Percentiles rank a stretch among this genome's conserved stretches.
These are phyloP conservation scores for Xerocomellus dryophilus DNA, from an alignment of 768 basidiomycete genomes.

Conservation along the genomic window DNA sequence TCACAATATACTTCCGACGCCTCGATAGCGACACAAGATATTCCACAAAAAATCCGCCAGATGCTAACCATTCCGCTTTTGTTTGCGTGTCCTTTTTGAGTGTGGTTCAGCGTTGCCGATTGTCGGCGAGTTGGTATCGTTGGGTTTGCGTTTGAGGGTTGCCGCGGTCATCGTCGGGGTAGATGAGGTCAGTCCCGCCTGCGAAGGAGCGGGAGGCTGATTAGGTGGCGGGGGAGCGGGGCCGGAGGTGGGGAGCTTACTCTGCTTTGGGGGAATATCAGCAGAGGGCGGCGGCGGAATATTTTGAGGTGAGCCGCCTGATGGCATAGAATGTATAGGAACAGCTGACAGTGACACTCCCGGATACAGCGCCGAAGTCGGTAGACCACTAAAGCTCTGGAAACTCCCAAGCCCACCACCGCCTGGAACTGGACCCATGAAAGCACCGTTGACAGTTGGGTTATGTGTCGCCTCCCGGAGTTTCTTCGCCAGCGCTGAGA, in stretches of 20 bases:
- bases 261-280: conserved; percentile 60
- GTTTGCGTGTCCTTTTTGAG: conserved; percentile 55
- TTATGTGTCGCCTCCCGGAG: conserved; percentile 33
- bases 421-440: conserved; percentile 15
- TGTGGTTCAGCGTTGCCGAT: conserved; percentile 46
- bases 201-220: conserved; percentile 40
- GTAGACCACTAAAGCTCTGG: conserved; percentile 25
- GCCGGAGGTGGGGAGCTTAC: conserved; percentile 51
- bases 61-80: conserved; percentile 49
- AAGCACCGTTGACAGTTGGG: conserved; percentile 15
- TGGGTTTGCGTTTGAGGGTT: conserved; percentile 55
- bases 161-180: conserved; percentile 49
- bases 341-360: conserved; percentile 41
- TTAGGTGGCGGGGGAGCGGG: conserved; percentile 39
- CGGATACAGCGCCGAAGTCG: conserved; percentile 46
- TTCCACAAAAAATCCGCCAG: conserved; percentile 32
- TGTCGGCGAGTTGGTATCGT: conserved; percentile 49
- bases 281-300: conserved; percentile 42
- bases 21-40: conserved; percentile 29
- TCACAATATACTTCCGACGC: conserved; percentile 32
- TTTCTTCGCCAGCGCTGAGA: conserved; percentile 38
- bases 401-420: conserved; percentile 24
- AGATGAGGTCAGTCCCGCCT: conserved; percentile 41
- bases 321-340: conserved; percentile 42
- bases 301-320: conserved; percentile 51